Evolutionary conservation across 2,329 filamentous ascomycete species (phyloP).

Genomic region (Colletotrichum theobromicola): DNA sequence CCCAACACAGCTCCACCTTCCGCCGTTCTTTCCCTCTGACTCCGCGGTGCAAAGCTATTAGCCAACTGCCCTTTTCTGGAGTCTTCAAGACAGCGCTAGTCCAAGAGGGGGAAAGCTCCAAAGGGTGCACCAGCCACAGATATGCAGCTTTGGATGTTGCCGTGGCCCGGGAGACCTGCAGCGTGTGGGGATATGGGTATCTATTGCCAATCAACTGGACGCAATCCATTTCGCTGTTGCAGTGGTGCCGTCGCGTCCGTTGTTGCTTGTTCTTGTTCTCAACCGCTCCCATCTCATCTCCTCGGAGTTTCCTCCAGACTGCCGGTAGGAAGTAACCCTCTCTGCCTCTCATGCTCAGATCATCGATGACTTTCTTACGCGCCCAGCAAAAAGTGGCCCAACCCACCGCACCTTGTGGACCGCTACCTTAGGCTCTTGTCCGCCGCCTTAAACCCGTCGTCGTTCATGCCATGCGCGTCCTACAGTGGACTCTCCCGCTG

Average conservation of each 20-base stretch:
- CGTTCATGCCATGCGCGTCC: not conserved
- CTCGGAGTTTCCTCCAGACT: not conserved
- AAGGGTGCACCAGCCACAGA: conserved; percentile 13
- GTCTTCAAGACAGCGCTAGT: not conserved
- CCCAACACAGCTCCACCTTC: conserved; percentile 14
- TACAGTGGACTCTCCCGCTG: not conserved
- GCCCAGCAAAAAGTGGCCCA: not conserved
- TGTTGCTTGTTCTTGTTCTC: not conserved
- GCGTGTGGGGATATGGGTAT: conserved; percentile 5
- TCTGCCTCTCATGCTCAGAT: not conserved
- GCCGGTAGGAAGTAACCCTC: not conserved
- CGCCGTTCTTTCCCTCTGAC: not conserved
- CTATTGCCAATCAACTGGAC: conserved; percentile 17
- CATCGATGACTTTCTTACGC: not conserved
- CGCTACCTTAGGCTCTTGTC: not conserved
- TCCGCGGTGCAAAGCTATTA: not conserved
- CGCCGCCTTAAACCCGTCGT: not conserved
- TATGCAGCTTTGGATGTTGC: conserved; percentile 3
- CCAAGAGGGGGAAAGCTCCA: not conserved
- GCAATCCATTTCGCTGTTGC: not conserved
- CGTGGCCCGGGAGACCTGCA: conserved; percentile 14
- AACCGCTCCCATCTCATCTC: not conserved
- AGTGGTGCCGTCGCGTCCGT: not conserved
- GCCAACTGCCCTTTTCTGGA: not conserved
- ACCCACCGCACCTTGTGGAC: not conserved